Evolutionary conservation across 345 rosid species (phyloP), one percentile per base, ranked within the genome.

Genomic region (Citrus inodora): DNA sequence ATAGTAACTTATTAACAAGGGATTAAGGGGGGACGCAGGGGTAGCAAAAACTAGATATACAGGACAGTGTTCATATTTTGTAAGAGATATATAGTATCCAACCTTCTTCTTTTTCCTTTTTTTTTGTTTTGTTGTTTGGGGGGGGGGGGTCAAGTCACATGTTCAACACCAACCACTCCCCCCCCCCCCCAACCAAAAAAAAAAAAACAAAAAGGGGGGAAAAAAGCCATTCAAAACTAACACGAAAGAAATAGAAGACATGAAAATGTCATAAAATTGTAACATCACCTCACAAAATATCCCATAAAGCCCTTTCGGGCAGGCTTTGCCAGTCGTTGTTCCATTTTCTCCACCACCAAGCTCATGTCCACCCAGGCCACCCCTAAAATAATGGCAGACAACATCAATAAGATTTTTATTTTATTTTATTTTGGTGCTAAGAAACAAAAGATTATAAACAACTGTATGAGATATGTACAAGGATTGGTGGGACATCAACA

Each of bases 301-400:
- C 77, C 99, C 99, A 71, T 89, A 91, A 69, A 94, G 93, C 78
- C 98, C 99, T 80, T 85, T 87, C 10, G 99, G 99, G 81, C 99
- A 97, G 78, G 95, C 90, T 78, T 90, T 93, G 67, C 99, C 99
- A n/a, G 91, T 89, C 81, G 89, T 81, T 30, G 98, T 89, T 79
- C 99, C 99, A 78, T 91, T 92, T 90, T 83, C 91, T 72, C 99
- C 98, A 77, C 80, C 80, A 70, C 82, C 86, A 73, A 69, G 85
- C 71, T 83, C 85, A 51, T 82, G 87, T 81, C 83, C 83, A 21
- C 94, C 97, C 64, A 61, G 58, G 55, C 99, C 99, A 79, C 98
- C 98, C 75, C 98, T 97, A 85, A 21, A 76, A 70, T 59, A 70
- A 76, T 60, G 67, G 60, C 60, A 62, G 42, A 67, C 24, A 56